Evolutionary conservation across 1,284 basidiomycete species (phyloP), one percentile per base, ranked within the genome.

Genomic region (Entoloma clypeatum): DNA sequence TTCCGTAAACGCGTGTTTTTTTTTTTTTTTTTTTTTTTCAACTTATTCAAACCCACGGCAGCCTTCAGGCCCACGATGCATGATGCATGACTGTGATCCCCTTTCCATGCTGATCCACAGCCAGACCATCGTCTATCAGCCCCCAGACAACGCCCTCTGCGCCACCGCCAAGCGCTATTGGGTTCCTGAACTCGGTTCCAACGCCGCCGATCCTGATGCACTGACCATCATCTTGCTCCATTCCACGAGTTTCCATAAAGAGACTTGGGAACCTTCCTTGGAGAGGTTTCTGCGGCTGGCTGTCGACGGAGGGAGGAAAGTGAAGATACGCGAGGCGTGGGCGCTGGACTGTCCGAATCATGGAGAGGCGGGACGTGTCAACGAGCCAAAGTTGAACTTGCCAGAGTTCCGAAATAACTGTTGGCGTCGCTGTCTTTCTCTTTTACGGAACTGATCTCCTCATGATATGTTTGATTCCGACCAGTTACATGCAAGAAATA

Each of bases 211-310:
- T 45, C 60, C 60, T 7, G 57, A 67, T 23, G 74, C 72, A 2
- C 54, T 71, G 42, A 81, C 78, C 0, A 61, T 81, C 18, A 62
- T 82, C 27, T 52, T 78, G 16, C 62, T 81, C 3, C 79, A 82
- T 53, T 74, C 77, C 2, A 81, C 79, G 2, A 78, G 77, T 53
- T 80, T 78, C 52, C 78, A 79, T 61, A 82, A 81, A 54, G 79
- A 82, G 57, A 76, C 71, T 2, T 82, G 78, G 79, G 75, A 79
- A 48, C 76, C 80, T 2, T 69, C 72, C 2, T 48, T 81, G 11
- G 57, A 68, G 25, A 61, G 57, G 11, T 52, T 78, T 3, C 71
- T 76, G 43, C 30, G 50, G 0, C 47, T 59, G 13, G 51, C 57
- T n/a, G 35, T 45, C 18, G 46, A 48, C 28, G 28, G 49, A 24